phyloP scores from a whole-genome alignment of 2,329 filamentous ascomycete genomes.

The Xylariaceae sp. region DNA sequence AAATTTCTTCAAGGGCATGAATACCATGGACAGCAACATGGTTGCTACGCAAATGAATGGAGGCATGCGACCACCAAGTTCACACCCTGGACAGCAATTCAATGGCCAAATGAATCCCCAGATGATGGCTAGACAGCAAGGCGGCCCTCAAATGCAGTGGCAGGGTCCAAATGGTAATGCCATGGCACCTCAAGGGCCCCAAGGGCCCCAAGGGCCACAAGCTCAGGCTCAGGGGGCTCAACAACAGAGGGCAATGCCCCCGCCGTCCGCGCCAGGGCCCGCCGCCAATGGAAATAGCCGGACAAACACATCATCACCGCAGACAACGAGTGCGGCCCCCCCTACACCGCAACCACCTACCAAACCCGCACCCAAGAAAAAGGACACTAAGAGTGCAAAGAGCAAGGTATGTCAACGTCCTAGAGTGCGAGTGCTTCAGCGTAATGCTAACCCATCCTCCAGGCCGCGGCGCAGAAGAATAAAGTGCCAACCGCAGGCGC shows the following conservation, averaged over 20 bases:
- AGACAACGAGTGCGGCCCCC: slow-evolving; percentile 60
- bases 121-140: slow-evolving; percentile 46
- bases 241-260: slow-evolving; percentile 66
- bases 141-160: slow-evolving; percentile 42
- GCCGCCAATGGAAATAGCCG: slow-evolving; percentile 44
- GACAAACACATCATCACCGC: slow-evolving; percentile 52
- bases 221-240: slow-evolving; percentile 60
- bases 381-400: slow-evolving; percentile 60
- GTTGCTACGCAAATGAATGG: slow-evolving; percentile 54
- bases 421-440: slow-evolving; percentile 5
- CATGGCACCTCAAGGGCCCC: slow-evolving; percentile 38
- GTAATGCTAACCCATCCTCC: slow-evolving; percentile 30
- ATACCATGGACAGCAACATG: slow-evolving; percentile 50
- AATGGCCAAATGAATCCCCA: slow-evolving; percentile 56
- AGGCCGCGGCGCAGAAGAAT: slow-evolving; percentile 57
- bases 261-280: slow-evolving; percentile 54
- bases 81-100: slow-evolving; percentile 52
- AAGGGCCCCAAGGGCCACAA: slow-evolving; percentile 43
- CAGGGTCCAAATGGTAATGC: slow-evolving; percentile 40
- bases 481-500: slow-evolving; percentile 47
- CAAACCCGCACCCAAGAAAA: slow-evolving; percentile 75
- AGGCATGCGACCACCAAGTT: slow-evolving; percentile 62
- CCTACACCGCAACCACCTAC: slow-evolving; percentile 69
- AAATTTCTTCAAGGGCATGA: slow-evolving; percentile 54
- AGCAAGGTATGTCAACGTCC: slow-evolving; percentile 51